phyloP scores from a whole-genome alignment of 2,329 filamentous ascomycete genomes.

The Penicillium frequentans region DNA sequence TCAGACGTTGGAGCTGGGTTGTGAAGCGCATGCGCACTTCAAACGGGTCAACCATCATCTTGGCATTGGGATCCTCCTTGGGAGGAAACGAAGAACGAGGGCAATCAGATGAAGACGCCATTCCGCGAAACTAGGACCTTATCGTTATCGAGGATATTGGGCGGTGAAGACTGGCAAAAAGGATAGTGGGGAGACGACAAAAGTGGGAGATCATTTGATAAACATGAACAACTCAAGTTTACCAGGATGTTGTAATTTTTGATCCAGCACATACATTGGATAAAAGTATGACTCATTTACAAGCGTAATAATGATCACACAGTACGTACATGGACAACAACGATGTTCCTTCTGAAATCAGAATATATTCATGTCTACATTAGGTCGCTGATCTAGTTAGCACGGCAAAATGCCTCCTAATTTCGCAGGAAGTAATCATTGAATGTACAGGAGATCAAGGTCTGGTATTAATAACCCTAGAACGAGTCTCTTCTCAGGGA shows the following conservation, averaged over 20 bases:
- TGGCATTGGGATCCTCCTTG: background rate
- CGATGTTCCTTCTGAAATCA: background rate
- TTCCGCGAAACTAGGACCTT: background rate
- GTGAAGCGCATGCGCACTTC: slow-evolving; percentile 99
- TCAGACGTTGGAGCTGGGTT: slow-evolving; percentile 81
- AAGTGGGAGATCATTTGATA: background rate
- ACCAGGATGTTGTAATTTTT: background rate
- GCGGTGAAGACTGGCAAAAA: background rate
- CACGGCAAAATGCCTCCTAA: background rate
- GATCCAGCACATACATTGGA: too few relatives aligned
- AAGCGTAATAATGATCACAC: too few relatives aligned
- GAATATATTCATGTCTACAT: background rate
- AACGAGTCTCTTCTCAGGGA: slow-evolving; percentile 34
- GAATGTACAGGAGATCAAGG: background rate
- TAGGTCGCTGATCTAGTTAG: background rate
- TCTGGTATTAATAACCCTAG: slow-evolving; percentile 1
- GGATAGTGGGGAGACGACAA: background rate
- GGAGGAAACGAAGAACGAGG: background rate
- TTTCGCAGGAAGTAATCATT: background rate
- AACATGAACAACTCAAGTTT: background rate
- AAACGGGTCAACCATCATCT: slow-evolving; percentile 79
- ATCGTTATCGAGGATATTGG: background rate
- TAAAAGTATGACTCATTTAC: too few relatives aligned
- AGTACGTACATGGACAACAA: too few relatives aligned
- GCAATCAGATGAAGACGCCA: background rate